Base-by-base conservation (phyloP, 2,329 filamentous ascomycete species). In the Calonectria honghensis region DNA sequence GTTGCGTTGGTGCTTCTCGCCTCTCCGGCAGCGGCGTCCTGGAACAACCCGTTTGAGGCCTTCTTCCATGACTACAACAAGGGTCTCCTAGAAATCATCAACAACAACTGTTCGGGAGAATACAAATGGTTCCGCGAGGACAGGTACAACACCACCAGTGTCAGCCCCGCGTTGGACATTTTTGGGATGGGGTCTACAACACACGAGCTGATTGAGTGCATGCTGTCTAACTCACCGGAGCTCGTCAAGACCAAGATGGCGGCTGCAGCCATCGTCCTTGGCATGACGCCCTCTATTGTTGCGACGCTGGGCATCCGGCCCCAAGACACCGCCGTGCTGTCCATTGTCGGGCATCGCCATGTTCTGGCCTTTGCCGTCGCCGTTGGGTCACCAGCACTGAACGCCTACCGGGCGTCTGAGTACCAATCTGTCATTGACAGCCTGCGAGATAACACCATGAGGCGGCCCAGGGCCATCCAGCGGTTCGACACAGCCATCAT, bases 191-290 rank as follows among this genome's bases (percentile, higher is more conserved):
- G 20, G 3, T 32, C 65, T 35, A 73, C 70, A 41, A 64, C 50
- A 10, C 20, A 29, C 14, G 57, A 69, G 37, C 27, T 75, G 64
- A 37, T 75, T 11, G 67, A 75, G 10, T 74, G 72, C 57, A 71
- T 75, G 16, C 64, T 74, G 32, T 32, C 41, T 3, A 39, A 72
- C 29, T 18, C 68, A 1, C 74, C 72, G 14, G 72, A 74, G 35
- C 51, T 75, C n/a, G 50, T 69, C 64, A 72, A 75, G 72, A 41
- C 72, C 63, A 75, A 71, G 63, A 74, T 74, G 72, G 64, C 72
- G 32, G 68, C 74, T 29, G 72, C 72, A n/a, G 71, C 68, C 16
- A 68, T 75, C 41, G 67, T 69, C 10, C 74, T 74, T 11, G 74
- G 74, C 7, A 37, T 74, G 41, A 35, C 65, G 3, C 74, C 74